These are phyloP conservation scores for Sporobolomyces roseus DNA, from an alignment of 768 basidiomycete species.

Conservation along the genomic window DNA sequence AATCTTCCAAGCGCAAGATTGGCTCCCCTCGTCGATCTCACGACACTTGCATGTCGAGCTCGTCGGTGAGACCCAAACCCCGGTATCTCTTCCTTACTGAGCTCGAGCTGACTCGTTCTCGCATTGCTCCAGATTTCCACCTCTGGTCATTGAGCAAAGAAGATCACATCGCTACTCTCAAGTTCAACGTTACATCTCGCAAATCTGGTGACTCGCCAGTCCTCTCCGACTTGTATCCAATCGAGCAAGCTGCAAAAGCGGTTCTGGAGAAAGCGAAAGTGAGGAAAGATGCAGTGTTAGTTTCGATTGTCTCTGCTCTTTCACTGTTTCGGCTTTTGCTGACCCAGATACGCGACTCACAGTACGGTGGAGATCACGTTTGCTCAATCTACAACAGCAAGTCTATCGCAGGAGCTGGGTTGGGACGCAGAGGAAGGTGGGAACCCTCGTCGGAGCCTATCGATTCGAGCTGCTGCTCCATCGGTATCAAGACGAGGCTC, in stretches of 20 bases:
- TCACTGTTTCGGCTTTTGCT: too few relatives aligned
- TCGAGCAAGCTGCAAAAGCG: slow-evolving; percentile 4
- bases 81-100: not conserved
- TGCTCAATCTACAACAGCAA: too few relatives aligned
- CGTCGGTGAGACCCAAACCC: not conserved
- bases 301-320: not conserved
- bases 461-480: too few relatives aligned
- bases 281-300: slow-evolving; percentile 1
- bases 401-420: too few relatives aligned
- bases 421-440: too few relatives aligned
- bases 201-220: too few relatives aligned
- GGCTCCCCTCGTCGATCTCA: not conserved
- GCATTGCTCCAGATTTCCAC: slow-evolving; percentile 6
- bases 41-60: not conserved
- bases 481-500: too few relatives aligned
- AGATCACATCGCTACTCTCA: slow-evolving; percentile 16
- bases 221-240: not conserved
- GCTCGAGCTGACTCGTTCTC: not conserved
- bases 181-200: not conserved
- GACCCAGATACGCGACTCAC: too few relatives aligned
- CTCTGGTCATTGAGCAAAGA: slow-evolving; percentile 18
- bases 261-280: not conserved
- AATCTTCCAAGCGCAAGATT: not conserved
- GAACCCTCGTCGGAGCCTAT: too few relatives aligned
- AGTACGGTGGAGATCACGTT: too few relatives aligned